These are phyloP conservation scores for Ramalina intermedia DNA, from an alignment of 495 filamentous ascomycete genomes.

Conservation along the genomic window DNA sequence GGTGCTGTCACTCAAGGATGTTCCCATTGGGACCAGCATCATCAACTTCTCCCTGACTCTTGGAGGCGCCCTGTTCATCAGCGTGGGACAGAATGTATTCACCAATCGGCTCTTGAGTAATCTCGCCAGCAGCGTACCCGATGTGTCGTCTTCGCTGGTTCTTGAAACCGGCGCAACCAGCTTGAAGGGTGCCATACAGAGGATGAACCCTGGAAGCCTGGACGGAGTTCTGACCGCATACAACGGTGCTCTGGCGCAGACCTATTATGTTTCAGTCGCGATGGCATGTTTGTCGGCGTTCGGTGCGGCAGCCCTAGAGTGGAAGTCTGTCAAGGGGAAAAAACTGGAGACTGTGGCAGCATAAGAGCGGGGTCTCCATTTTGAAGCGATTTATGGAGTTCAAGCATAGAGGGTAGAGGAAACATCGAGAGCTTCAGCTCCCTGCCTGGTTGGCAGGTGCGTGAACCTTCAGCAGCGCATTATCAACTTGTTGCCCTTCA, in stretches of 20 bases:
- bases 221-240: constrained; percentile 50
- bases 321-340: constrained; percentile 77
- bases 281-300: constrained; percentile 47
- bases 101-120: constrained; percentile 50
- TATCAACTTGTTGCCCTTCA: too few species aligned
- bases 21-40: constrained; percentile 51
- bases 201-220: constrained; percentile 31
- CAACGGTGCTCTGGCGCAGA: constrained; percentile 49
- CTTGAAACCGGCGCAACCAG: constrained; percentile 52
- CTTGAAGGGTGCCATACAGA: constrained; percentile 27
- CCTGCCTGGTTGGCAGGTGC: too few species aligned
- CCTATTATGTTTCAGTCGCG: constrained; percentile 56
- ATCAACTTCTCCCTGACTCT: constrained; percentile 61
- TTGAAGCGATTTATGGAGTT: too few species aligned
- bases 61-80: constrained; percentile 60
- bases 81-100: constrained; percentile 66
- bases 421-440: too few species aligned
- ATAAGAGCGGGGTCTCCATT: constrained; percentile 13
- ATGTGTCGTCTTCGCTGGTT: constrained; percentile 33
- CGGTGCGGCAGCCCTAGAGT: constrained; percentile 49
- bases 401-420: not conserved
- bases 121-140: constrained; percentile 35
- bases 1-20: constrained; percentile 42
- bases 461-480: too few species aligned
- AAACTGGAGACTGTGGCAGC: constrained; percentile 49